Percentiles rank a stretch among this genome's conserved stretches.
Evolutionary conservation across 177 flowering plant species (phyloP).

Genomic region (Tripterygium wilfordii): DNA sequence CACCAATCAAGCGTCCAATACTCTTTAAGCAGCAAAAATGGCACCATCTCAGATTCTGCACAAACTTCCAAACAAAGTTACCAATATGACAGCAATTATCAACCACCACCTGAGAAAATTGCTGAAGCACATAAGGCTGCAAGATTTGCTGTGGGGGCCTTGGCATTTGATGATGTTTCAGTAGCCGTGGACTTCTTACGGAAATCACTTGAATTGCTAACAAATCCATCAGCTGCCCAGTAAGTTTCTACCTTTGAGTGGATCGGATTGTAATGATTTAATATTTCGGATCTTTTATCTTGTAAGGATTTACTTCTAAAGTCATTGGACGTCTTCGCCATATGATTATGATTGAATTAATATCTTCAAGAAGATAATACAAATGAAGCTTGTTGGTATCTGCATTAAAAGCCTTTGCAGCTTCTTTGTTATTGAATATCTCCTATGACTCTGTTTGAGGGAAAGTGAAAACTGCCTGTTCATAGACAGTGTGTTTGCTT

Average conservation of each 20-base stretch:
- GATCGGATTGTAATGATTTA: too few species aligned
- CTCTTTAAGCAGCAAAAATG: slow-evolving; percentile 28
- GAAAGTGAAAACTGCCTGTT: too few species aligned
- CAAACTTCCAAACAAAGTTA: slow-evolving; percentile 29
- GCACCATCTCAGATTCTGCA: slow-evolving; percentile 28
- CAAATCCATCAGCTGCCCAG: slow-evolving; percentile 75
- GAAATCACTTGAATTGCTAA: slow-evolving; percentile 83
- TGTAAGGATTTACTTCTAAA: too few species aligned
- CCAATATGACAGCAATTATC: slow-evolving; percentile 69
- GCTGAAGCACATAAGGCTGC: slow-evolving; percentile 99
- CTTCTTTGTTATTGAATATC: too few species aligned
- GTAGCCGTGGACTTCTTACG: slow-evolving; percentile 76
- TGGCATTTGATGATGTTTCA: slow-evolving; percentile 96
- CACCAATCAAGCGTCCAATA: slow-evolving; percentile 29
- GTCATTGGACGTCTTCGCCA: too few species aligned
- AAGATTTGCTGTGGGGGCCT: slow-evolving; percentile 95
- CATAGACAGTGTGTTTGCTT: too few species aligned
- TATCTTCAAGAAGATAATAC: too few species aligned
- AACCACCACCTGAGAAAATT: slow-evolving; percentile 85
- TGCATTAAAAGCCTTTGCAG: too few species aligned
- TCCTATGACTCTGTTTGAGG: too few species aligned
- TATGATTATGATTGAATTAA: too few species aligned
- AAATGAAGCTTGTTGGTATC: too few species aligned
- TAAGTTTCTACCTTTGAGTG: slow-evolving; percentile 16
- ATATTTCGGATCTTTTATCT: too few species aligned